Conservation (phyloP, 2,329 filamentous ascomycete species). For the Keithomyces neogunnii region DNA sequence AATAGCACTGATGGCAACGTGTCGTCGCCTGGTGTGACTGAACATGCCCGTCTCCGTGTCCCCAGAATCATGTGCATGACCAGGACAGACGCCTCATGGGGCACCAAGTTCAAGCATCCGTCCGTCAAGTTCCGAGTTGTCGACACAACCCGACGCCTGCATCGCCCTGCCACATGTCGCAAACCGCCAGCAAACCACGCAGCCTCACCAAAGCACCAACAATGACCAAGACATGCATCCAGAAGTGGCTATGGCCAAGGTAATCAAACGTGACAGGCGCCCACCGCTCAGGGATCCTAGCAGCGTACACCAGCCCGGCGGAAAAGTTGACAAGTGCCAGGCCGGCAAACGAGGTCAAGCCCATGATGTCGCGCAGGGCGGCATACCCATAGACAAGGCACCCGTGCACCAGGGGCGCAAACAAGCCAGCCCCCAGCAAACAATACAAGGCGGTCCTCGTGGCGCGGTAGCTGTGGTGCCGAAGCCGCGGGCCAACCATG, state of each 20-base stretch:
- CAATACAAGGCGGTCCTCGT: neutral
- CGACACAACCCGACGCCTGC: neutral
- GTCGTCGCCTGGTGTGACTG: too few species aligned
- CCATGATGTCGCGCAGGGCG: neutral
- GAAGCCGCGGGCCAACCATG: neutral
- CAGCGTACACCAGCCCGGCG: neutral
- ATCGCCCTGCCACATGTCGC: conserved; percentile 6
- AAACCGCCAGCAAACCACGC: conserved; percentile 2
- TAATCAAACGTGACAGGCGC: neutral
- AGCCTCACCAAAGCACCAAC: conserved; percentile 1
- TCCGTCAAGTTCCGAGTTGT: too few species aligned
- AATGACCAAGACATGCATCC: neutral
- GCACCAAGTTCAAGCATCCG: too few species aligned
- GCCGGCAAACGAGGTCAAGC: neutral
- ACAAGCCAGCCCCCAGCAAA: neutral
- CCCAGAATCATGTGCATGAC: too few species aligned
- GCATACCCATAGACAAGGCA: neutral
- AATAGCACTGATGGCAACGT: neutral
- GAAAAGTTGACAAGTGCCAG: neutral
- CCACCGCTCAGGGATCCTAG: neutral
- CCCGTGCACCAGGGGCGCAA: neutral
- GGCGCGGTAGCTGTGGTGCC: neutral
- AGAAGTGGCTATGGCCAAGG: neutral
- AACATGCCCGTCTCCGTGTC: too few species aligned
- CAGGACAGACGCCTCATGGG: too few species aligned